phyloP scores from a whole-genome alignment of 2,329 filamentous ascomycete genomes.

The Chaetomium sp. region DNA sequence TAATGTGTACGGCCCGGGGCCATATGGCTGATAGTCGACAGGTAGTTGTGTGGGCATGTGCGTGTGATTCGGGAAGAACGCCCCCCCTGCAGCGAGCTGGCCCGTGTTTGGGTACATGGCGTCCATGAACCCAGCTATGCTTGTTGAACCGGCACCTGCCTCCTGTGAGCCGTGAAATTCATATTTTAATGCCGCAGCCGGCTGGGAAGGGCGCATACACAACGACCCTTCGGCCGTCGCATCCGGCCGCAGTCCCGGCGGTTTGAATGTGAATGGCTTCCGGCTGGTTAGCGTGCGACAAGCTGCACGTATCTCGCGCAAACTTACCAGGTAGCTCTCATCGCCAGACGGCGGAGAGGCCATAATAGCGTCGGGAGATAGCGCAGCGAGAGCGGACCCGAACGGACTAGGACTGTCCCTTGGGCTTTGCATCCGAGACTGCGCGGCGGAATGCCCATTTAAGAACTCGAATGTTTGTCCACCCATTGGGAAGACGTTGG shows the following conservation, averaged over 20 bases:
- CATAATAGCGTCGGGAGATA: slow-evolving; percentile 16
- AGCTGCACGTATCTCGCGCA: neutral
- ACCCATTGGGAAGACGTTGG: slow-evolving; percentile 20
- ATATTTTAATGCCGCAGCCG: slow-evolving; percentile 14
- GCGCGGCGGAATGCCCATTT: slow-evolving; percentile 23
- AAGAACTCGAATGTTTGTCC: slow-evolving; percentile 33
- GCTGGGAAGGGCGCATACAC: slow-evolving; percentile 19
- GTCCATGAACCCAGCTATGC: slow-evolving; percentile 13
- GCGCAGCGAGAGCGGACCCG: slow-evolving; percentile 16
- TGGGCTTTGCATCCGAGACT: slow-evolving; percentile 41
- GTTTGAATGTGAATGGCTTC: slow-evolving; percentile 38
- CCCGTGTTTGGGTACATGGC: slow-evolving; percentile 10
- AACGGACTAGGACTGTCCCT: slow-evolving; percentile 33
- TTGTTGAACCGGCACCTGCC: neutral
- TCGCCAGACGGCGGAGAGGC: slow-evolving; percentile 20
- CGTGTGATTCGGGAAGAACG: slow-evolving; percentile 15
- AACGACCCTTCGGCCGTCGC: neutral
- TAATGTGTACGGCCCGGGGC: slow-evolving; percentile 45
- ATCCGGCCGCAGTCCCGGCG: slow-evolving; percentile 7
- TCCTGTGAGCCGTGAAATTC: slow-evolving; percentile 24
- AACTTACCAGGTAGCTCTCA: slow-evolving; percentile 19
- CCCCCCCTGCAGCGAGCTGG: neutral
- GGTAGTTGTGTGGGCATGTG: slow-evolving; percentile 4
- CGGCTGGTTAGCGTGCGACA: slow-evolving; percentile 10
- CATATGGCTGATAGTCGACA: slow-evolving; percentile 32